These are phyloP conservation scores for Apiotrichum laibachii DNA, from an alignment of 1,284 basidiomycete genomes.

Conservation along the genomic window DNA sequence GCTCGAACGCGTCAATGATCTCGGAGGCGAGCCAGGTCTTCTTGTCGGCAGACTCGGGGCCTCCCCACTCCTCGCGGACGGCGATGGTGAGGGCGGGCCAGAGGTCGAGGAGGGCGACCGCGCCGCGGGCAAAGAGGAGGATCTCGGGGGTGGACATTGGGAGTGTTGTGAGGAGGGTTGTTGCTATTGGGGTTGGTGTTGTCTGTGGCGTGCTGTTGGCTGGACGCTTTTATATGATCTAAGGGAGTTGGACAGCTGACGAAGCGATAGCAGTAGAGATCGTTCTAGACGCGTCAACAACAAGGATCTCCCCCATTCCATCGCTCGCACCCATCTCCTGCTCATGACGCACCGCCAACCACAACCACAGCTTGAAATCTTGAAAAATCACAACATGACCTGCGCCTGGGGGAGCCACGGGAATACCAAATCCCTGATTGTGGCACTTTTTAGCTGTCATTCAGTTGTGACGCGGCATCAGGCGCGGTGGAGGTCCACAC, in stretches of 20 bases:
- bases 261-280: not conserved
- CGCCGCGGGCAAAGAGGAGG: conserved; percentile 72
- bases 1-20: conserved; percentile 80
- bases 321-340: not conserved
- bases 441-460: not conserved
- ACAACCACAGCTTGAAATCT: too few relatives aligned
- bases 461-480: not conserved
- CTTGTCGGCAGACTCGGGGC: conserved; percentile 66
- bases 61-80: conserved; percentile 77
- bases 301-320: not conserved
- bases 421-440: not conserved
- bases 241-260: not conserved
- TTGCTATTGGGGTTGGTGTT: not conserved
- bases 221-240: not conserved
- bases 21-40: conserved; percentile 75
- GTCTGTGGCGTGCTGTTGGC: not conserved
- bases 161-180: conserved; percentile 4
- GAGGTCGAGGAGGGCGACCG: conserved; percentile 69
- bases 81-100: conserved; percentile 84
- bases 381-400: not conserved
- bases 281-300: conserved; percentile 1
- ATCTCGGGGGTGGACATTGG: conserved; percentile 23
- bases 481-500: conserved; percentile 4
- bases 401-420: conserved; percentile 4
- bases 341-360: not conserved